These are phyloP conservation scores for Marasmius oreades DNA, from an alignment of 1,284 basidiomycete genomes.

Conservation along the genomic window DNA sequence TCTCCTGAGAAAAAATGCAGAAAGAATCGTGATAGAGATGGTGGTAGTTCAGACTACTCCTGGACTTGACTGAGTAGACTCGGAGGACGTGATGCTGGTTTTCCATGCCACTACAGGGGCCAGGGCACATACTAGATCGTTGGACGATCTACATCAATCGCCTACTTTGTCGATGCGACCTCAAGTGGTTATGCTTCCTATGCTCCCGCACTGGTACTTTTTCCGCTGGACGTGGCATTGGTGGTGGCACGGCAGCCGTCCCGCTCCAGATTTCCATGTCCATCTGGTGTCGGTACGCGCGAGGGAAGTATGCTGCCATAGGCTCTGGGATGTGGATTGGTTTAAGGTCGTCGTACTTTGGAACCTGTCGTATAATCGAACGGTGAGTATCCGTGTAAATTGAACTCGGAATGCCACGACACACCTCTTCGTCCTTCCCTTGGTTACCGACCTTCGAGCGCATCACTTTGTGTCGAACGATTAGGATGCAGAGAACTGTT, in stretches of 20 bases:
- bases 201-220: not conserved
- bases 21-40: no score
- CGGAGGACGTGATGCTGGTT: no score
- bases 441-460: not conserved
- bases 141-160: not conserved
- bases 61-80: no score
- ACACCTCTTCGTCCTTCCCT: not conserved
- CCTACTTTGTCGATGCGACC: not conserved
- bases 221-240: not conserved
- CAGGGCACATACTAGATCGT: no score
- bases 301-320: constrained; percentile 1
- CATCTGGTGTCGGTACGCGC: not conserved
- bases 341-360: not conserved
- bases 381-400: not conserved
- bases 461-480: not conserved
- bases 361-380: not conserved
- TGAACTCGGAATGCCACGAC: no score
- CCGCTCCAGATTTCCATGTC: not conserved
- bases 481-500: not conserved
- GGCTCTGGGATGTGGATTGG: not conserved
- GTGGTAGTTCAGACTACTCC: no score
- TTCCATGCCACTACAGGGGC: no score
- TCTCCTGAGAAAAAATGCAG: no score
- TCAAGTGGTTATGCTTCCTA: not conserved
- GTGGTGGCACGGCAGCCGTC: not conserved